Evolutionary conservation across 2,329 filamentous ascomycete species (phyloP).

Genomic region (Colletotrichum lindemuthianum): DNA sequence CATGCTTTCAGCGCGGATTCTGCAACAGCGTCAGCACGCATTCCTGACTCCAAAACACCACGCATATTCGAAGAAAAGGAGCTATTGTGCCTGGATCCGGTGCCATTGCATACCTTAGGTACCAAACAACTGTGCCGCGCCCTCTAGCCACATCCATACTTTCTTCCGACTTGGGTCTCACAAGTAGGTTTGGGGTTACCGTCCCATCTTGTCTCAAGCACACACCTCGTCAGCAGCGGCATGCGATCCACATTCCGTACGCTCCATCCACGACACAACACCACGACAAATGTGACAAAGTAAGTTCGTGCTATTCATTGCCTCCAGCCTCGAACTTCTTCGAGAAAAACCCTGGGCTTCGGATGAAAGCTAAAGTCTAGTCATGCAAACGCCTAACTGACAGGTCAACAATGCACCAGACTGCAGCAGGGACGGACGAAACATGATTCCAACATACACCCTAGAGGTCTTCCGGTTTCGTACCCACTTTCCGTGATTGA

Average conservation of each 20-base stretch:
- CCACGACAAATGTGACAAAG: constrained; percentile 8
- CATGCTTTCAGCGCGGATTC: too few relatives aligned
- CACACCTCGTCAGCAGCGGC: too few relatives aligned
- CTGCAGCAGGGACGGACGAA: constrained; percentile 3
- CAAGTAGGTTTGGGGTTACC: too few relatives aligned
- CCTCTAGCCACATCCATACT: too few relatives aligned
- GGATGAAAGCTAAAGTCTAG: constrained; percentile 24
- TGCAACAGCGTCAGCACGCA: too few relatives aligned
- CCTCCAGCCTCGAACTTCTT: constrained; percentile 4
- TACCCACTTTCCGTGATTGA: constrained; percentile 21
- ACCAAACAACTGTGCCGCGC: too few relatives aligned
- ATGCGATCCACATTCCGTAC: not conserved
- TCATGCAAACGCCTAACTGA: not conserved
- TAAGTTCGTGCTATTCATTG: constrained; percentile 9
- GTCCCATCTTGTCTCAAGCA: too few relatives aligned
- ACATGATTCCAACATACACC: constrained; percentile 9
- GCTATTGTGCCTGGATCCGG: too few relatives aligned
- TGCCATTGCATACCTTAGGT: too few relatives aligned
- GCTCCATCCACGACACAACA: not conserved
- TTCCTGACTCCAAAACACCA: too few relatives aligned
- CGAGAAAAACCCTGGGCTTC: constrained; percentile 24
- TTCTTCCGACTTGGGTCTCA: too few relatives aligned
- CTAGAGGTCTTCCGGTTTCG: constrained; percentile 22
- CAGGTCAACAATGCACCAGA: not conserved
- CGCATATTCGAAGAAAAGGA: too few relatives aligned